Evolutionary conservation across 2,329 filamentous ascomycete species (phyloP), one percentile per base, ranked within the genome.

Genomic region (Huntiella omanensis): DNA sequence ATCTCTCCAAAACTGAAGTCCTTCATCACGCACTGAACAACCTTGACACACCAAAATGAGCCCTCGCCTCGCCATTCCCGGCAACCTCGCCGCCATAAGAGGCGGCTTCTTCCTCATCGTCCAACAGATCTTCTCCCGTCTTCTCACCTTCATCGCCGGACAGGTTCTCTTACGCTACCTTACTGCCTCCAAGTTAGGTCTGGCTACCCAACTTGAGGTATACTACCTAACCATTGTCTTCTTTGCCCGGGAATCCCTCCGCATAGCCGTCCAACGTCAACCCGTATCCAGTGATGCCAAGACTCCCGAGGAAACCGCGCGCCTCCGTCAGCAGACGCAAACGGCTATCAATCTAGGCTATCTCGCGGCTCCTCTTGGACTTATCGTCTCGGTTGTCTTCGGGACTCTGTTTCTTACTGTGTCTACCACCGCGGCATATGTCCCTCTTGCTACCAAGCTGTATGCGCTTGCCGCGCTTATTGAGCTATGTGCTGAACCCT

Each of bases 191-290:
- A 70, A 92, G 0, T 72, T 98, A 1, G 91, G 88, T 4, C 69
- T 93, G 4, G 81, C 87, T 2, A 80, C 87, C 0, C 91, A 95
- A 60, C 71, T 98, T 3, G 91, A 98, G 56, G 76, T 96, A 1
- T 95, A 87, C 60, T 87, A 88, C 50, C 80, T 93, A 39, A 85
- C 86, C 0, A 79, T 92, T n/a, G 70, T 98, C 1, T 95, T 93
- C 61, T 96, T 98, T 57, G 82, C 91, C 0, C 74, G 91, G 35
- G 91, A 98, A 62, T 88, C 82, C 55, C 65, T 96, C 42, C 80
- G 91, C 12, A 80, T 94, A n/a, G 86, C 88, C 19, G 75, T 94
- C 33, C 88, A 96, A 62, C 73, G 91, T 44, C 82, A 87, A 54
- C 51, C 50, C 33, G 34, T 39, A 2, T n/a, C 16, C 12, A 16